phyloP scores from a whole-genome alignment of 1,139 yeast genomes.

The Yamadazyma dushanensis region DNA sequence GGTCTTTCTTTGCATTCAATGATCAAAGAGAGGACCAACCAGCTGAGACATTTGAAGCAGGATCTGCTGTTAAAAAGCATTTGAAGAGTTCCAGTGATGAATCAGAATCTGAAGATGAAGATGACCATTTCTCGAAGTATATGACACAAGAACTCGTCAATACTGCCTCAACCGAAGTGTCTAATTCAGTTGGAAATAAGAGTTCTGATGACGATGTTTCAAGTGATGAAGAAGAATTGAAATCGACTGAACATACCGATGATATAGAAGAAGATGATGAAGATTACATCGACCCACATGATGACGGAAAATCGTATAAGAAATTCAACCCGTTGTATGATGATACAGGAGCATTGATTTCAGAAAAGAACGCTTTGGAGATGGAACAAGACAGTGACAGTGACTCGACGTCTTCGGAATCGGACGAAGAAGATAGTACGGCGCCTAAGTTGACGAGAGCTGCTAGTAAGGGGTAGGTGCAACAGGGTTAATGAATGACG shows the following conservation, averaged over 20 bases:
- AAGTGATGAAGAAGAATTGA: constrained; percentile 44
- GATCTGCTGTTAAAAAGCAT: constrained; percentile 9
- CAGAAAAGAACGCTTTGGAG: constrained; percentile 20
- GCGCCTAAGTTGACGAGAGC: constrained; percentile 36
- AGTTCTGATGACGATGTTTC: constrained; percentile 22
- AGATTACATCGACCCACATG: constrained; percentile 77
- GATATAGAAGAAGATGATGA: constrained; percentile 38
- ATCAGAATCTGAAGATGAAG: constrained; percentile 30
- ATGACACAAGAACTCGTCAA: constrained; percentile 79
- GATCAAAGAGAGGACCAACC: constrained; percentile 1
- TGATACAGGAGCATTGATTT: constrained; percentile 35
- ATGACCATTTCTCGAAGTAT: constrained; percentile 64
- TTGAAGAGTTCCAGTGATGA: constrained; percentile 15
- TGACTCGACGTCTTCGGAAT: constrained; percentile 26
- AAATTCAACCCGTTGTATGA: constrained; percentile 64
- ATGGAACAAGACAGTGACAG: constrained; percentile 26
- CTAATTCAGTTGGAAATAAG: constrained; percentile 45
- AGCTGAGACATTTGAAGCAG: constrained; percentile 1
- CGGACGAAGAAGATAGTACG: constrained; percentile 32
- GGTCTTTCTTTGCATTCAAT: constrained; percentile 4
- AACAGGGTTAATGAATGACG: background rate
- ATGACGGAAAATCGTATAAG: constrained; percentile 75
- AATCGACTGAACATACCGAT: constrained; percentile 6
- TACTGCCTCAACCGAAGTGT: constrained; percentile 58
- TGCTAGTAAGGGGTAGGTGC: constrained; percentile 25